Percentiles rank a stretch among this genome's conserved stretches.
Conservation (phyloP, 2,329 filamentous ascomycete genomes). For the Pseudogymnoascus sp. region DNA sequence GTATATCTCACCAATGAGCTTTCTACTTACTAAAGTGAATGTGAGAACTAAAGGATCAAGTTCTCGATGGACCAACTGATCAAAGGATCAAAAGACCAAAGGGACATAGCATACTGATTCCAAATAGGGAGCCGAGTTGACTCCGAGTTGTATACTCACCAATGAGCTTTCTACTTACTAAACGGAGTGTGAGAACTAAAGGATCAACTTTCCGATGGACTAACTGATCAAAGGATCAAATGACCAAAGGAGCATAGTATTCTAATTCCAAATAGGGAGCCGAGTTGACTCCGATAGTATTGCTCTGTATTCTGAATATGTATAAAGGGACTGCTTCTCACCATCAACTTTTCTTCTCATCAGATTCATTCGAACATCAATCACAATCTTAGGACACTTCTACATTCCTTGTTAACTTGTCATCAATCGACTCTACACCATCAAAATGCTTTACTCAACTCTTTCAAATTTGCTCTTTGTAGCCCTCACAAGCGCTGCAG, state of each 20-base stretch:
- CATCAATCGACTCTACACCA: neutral
- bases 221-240: neutral
- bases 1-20: neutral
- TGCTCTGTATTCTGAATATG: neutral
- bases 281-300: neutral
- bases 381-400: neutral
- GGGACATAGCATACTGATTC: neutral
- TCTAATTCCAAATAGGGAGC: neutral
- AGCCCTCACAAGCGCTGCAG: neutral
- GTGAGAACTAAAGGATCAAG: neutral
- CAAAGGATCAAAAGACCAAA: neutral
- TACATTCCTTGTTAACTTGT: neutral
- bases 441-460: neutral
- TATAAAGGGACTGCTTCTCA: neutral
- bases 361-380: neutral
- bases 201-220: neutral
- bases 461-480: neutral
- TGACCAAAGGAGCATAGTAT: neutral
- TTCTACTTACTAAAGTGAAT: neutral
- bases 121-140: neutral
- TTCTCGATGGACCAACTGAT: neutral
- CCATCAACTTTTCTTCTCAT: neutral
- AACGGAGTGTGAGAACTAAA: neutral
- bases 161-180: neutral
- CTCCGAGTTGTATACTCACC: neutral